Evolutionary conservation across 768 basidiomycete species (phyloP).

Genomic region (Naematelia encephala): DNA sequence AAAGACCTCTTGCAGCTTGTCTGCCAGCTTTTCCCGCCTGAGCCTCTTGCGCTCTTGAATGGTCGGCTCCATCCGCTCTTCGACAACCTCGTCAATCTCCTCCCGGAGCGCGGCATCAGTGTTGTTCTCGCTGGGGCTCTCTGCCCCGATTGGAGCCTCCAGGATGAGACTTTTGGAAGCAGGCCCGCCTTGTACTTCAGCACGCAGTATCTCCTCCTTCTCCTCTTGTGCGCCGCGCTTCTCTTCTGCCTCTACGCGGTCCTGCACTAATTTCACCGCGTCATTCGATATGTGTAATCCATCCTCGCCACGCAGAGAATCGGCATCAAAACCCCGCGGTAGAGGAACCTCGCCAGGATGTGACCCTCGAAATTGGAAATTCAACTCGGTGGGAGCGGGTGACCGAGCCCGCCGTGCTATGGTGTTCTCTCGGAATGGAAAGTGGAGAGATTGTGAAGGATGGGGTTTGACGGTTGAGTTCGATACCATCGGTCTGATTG

Average conservation of each 20-base stretch:
- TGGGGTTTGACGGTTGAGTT: slow-evolving; percentile 1
- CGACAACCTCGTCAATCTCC: slow-evolving; percentile 23
- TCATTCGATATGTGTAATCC: background rate
- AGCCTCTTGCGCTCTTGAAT: slow-evolving; percentile 26
- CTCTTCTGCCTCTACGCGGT: slow-evolving; percentile 29
- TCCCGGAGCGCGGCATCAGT: slow-evolving; percentile 31
- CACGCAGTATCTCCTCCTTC: slow-evolving; percentile 25
- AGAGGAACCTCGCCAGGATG: background rate
- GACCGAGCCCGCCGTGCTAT: slow-evolving; percentile 39
- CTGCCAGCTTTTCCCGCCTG: slow-evolving; percentile 61
- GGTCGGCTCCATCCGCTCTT: slow-evolving; percentile 22
- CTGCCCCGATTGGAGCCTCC: slow-evolving; percentile 8
- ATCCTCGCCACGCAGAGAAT: background rate
- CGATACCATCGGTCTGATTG: slow-evolving; percentile 34
- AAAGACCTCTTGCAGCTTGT: slow-evolving; percentile 86
- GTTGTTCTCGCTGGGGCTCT: slow-evolving; percentile 15
- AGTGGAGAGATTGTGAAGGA: slow-evolving; percentile 20
- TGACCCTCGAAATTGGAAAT: slow-evolving; percentile 28
- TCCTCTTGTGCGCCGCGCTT: slow-evolving; percentile 24
- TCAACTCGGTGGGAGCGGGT: slow-evolving; percentile 27
- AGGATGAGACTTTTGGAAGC: background rate
- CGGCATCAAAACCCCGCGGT: background rate
- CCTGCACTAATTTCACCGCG: slow-evolving; percentile 13
- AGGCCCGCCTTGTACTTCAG: slow-evolving; percentile 11
- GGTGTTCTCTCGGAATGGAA: slow-evolving; percentile 44